Percentiles rank a stretch among this genome's conserved stretches.
Evolutionary conservation across 495 filamentous ascomycete genomes (phyloP).

Genomic region (Penicillium arizonense): DNA sequence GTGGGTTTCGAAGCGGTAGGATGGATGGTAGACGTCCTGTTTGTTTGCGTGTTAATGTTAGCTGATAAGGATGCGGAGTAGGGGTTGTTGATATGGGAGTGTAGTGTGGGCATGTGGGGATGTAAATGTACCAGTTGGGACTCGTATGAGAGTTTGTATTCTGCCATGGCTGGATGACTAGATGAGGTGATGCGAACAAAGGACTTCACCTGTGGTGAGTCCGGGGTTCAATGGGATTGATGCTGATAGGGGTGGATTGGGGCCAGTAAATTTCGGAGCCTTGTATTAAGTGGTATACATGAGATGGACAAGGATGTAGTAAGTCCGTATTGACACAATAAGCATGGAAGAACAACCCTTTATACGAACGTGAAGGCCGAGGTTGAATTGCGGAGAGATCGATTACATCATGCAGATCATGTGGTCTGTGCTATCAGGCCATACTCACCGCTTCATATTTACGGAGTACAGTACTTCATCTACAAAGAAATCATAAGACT

Average conservation of each 20-base stretch:
- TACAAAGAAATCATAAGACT: not conserved
- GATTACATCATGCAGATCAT: slow-evolving; percentile 33
- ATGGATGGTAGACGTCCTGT: slow-evolving; percentile 52
- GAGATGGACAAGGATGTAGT: not conserved
- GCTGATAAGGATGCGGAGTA: not conserved
- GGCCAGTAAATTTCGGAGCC: not conserved
- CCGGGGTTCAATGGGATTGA: not conserved
- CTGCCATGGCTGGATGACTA: slow-evolving; percentile 17
- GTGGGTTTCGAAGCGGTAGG: slow-evolving; percentile 43
- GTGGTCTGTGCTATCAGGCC: slow-evolving; percentile 14
- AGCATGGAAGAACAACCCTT: slow-evolving; percentile 1
- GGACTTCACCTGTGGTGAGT: not conserved
- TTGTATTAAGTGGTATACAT: not conserved
- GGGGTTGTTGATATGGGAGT: not conserved
- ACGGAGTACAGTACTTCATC: not conserved
- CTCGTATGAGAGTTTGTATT: slow-evolving; percentile 34
- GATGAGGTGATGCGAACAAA: not conserved
- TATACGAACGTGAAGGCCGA: slow-evolving; percentile 23
- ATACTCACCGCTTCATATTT: not conserved
- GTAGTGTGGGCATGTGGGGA: not conserved
- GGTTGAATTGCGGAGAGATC: slow-evolving; percentile 14
- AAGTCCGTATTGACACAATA: not conserved
- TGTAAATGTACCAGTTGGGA: slow-evolving; percentile 26
- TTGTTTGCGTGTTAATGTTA: slow-evolving; percentile 4
- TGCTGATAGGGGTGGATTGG: not conserved